A percentile compares a stretch with the other conserved stretches of the same genome.
These are phyloP conservation scores for Sugiyamaella americana DNA, from an alignment of 805 yeast species.

Conservation along the genomic window DNA sequence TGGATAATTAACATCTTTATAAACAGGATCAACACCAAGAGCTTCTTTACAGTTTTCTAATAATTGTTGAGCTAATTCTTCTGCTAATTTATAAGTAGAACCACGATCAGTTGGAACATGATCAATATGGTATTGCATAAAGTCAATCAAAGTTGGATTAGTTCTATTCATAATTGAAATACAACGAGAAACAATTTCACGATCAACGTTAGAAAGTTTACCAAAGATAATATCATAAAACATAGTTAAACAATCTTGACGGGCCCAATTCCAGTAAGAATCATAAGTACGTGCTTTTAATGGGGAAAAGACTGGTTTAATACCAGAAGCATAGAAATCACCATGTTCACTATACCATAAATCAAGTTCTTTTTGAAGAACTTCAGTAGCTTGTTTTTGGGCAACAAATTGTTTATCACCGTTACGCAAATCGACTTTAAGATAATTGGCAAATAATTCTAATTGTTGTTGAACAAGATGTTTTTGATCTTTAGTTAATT, in stretches of 20 bases:
- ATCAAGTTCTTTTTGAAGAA: constrained; percentile 85
- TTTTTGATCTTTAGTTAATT: constrained; percentile 63
- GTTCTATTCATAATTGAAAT: constrained; percentile 97
- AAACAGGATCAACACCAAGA: constrained; percentile 73
- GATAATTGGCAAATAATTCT: constrained; percentile 90
- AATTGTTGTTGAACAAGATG: constrained; percentile 70
- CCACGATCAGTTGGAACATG: constrained; percentile 82
- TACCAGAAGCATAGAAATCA: constrained; percentile 88
- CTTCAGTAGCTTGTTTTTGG: constrained; percentile 78
- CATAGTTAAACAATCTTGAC: constrained; percentile 91
- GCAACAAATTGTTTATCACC: constrained; percentile 81
- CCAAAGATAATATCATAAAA: constrained; percentile 96
- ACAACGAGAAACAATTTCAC: constrained; percentile 95
- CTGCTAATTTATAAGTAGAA: constrained; percentile 87
- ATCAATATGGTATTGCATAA: constrained; percentile 92
- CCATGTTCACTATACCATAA: constrained; percentile 89
- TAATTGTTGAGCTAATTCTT: constrained; percentile 83
- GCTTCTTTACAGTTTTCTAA: constrained; percentile 94
- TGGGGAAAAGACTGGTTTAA: constrained; percentile 82
- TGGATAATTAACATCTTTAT: constrained; percentile 90
- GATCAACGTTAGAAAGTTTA: constrained; percentile 78
- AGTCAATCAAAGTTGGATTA: constrained; percentile 84
- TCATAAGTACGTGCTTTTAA: constrained; percentile 94
- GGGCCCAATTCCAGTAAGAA: constrained; percentile 99
- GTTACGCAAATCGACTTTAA: constrained; percentile 83